A percentile compares a stretch with the other conserved stretches of the same genome.
Evolutionary conservation across 2,329 filamentous ascomycete genomes (phyloP).

Genomic region (Arthrobotrys pseudoclavata): DNA sequence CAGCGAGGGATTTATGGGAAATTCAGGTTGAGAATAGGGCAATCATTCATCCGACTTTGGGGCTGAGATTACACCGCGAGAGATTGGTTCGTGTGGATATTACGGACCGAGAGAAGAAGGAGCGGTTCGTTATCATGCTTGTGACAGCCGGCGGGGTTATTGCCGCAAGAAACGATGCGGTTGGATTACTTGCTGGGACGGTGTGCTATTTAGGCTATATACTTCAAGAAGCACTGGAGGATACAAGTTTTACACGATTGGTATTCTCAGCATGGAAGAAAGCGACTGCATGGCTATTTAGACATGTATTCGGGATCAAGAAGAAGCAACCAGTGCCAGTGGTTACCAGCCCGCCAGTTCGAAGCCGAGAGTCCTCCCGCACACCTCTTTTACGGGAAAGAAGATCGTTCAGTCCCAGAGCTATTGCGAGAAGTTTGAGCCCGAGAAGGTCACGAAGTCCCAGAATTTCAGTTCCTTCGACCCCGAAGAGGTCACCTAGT

Average conservation of each 20-base stretch:
- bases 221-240: constrained; percentile 61
- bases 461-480: constrained; percentile 32
- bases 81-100: constrained; percentile 70
- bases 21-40: constrained; percentile 66
- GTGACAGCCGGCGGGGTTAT: constrained; percentile 85
- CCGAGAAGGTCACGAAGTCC: constrained; percentile 43
- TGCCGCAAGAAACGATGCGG: constrained; percentile 86
- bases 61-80: constrained; percentile 62
- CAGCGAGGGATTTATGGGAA: constrained; percentile 72
- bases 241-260: constrained; percentile 38
- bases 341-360: constrained; percentile 22
- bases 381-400: constrained; percentile 39
- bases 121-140: constrained; percentile 90
- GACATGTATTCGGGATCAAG: constrained; percentile 35
- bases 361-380: constrained; percentile 42
- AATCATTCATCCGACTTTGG: constrained; percentile 62
- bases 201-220: constrained; percentile 79
- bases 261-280: constrained; percentile 40
- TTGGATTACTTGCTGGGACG: constrained; percentile 87
- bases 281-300: constrained; percentile 48
- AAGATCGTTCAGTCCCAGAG: constrained; percentile 52
- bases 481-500: constrained; percentile 18
- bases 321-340: constrained; percentile 3
- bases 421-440: constrained; percentile 39
- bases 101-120: constrained; percentile 77